A percentile compares a stretch with the other conserved stretches of the same genome.
These are phyloP conservation scores for Aspergillus brasiliensis DNA, from an alignment of 2,329 filamentous ascomycete genomes.

Conservation along the genomic window DNA sequence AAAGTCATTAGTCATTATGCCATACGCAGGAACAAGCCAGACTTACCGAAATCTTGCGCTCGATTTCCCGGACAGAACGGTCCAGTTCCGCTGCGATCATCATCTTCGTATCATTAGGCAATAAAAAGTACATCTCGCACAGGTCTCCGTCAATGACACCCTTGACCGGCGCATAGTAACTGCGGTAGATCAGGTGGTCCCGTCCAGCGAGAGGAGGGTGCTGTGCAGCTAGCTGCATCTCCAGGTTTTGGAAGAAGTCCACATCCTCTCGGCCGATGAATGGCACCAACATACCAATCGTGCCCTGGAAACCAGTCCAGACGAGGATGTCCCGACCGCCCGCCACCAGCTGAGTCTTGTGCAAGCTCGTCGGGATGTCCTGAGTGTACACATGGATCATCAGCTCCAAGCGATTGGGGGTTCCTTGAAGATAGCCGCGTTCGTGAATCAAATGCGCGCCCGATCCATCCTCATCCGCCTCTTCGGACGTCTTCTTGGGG, in stretches of 20 bases:
- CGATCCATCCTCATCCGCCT: slow-evolving; percentile 88
- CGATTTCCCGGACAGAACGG: slow-evolving; percentile 86
- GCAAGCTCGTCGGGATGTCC: slow-evolving; percentile 87
- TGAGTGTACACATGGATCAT: slow-evolving; percentile 89
- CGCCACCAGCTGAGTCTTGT: slow-evolving; percentile 85
- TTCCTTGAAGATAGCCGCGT: slow-evolving; percentile 84
- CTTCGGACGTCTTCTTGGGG: slow-evolving; percentile 80
- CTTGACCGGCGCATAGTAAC: slow-evolving; percentile 96
- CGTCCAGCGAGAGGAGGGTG: slow-evolving; percentile 86
- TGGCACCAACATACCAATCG: slow-evolving; percentile 88
- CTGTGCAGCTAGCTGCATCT: slow-evolving; percentile 82
- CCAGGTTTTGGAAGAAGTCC: slow-evolving; percentile 95
- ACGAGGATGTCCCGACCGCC: slow-evolving; percentile 89
- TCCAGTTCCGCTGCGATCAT: slow-evolving; percentile 94
- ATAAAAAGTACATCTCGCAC: slow-evolving; percentile 83
- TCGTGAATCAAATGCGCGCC: slow-evolving; percentile 91
- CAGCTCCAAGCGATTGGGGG: slow-evolving; percentile 79
- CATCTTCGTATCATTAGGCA: slow-evolving; percentile 86
- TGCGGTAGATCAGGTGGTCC: slow-evolving; percentile 92
- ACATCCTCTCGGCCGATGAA: slow-evolving; percentile 91
- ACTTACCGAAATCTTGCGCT: slow-evolving; percentile 83
- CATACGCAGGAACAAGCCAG: background rate
- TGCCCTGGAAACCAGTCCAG: slow-evolving; percentile 94
- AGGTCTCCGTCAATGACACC: slow-evolving; percentile 95
- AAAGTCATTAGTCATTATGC: slow-evolving; percentile 16